A percentile compares a stretch with the other conserved stretches of the same genome.
These are phyloP conservation scores for Canavalia gladiata DNA, from an alignment of 306 rosid genomes.

Conservation along the genomic window DNA sequence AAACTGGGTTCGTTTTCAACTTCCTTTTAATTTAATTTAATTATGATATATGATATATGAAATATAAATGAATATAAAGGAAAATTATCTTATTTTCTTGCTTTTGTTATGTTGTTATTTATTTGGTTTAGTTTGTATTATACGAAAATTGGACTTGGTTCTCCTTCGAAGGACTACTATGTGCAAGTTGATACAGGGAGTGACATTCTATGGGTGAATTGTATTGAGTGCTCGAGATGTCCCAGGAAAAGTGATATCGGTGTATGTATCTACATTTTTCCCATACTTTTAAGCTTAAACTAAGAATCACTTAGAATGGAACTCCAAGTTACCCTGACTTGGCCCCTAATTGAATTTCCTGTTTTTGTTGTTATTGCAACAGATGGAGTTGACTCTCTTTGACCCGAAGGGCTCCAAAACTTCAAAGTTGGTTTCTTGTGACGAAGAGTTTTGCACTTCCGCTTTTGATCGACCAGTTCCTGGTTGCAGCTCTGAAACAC, in stretches of 20 bases:
- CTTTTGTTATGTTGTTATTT: conserved; percentile 35
- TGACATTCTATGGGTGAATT: conserved; percentile 94
- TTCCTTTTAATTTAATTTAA: background rate
- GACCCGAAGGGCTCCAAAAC: conserved; percentile 74
- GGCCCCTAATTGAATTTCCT: conserved; percentile 9
- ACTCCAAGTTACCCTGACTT: conserved; percentile 31
- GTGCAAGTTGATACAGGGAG: conserved; percentile 99
- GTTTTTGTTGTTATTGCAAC: conserved; percentile 47
- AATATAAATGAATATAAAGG: background rate
- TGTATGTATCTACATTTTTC: conserved; percentile 61
- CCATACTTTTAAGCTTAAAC: background rate
- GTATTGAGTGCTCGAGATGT: conserved; percentile 76
- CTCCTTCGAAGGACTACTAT: conserved; percentile 82
- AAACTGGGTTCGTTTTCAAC: conserved; percentile 64
- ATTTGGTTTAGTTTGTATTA: conserved; percentile 73
- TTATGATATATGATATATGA: conserved; percentile 7
- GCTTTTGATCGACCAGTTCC: conserved; percentile 69
- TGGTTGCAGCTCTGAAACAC: conserved; percentile 64
- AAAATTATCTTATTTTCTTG: background rate
- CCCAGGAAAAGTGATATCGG: conserved; percentile 79
- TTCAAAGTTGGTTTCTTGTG: conserved; percentile 72
- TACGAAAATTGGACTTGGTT: conserved; percentile 84
- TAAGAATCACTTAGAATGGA: background rate
- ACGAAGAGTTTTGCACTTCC: conserved; percentile 73
- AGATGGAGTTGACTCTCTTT: conserved; percentile 80